Evolutionary conservation across 768 basidiomycete genomes (phyloP).

Genomic region (Rhodotorula sphaerocarpa): DNA sequence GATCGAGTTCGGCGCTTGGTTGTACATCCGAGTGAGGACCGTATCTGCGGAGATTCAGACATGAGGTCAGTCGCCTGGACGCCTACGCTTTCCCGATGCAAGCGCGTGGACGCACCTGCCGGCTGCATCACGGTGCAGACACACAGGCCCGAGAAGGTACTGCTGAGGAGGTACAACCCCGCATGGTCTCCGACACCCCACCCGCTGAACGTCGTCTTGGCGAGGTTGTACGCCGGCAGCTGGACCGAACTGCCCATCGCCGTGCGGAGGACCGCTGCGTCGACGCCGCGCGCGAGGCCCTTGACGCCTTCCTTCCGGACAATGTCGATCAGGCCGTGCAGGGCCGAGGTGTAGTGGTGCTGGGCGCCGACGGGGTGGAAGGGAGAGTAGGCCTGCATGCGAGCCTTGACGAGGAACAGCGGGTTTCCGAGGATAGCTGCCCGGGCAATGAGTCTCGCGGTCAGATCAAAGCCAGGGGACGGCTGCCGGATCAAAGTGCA

Average conservation of each 20-base stretch:
- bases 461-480: not conserved
- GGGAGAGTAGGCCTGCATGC: constrained; percentile 98
- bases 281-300: constrained; percentile 81
- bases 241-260: constrained; percentile 94
- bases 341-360: constrained; percentile 76
- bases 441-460: no score
- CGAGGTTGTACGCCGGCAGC: constrained; percentile 89
- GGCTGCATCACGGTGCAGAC: constrained; percentile 81
- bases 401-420: constrained; percentile 87
- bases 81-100: not conserved
- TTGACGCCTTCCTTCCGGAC: constrained; percentile 65
- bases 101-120: constrained; percentile 50
- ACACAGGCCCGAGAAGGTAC: constrained; percentile 79
- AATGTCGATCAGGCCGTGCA: constrained; percentile 72
- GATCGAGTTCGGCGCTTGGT: constrained; percentile 70
- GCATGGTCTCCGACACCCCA: constrained; percentile 66
- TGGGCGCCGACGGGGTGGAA: constrained; percentile 88
- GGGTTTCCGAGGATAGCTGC: constrained; percentile 64
- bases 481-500: not conserved
- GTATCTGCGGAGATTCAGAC: constrained; percentile 33
- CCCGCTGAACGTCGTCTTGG: constrained; percentile 68
- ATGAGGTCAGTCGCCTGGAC: constrained; percentile 42
- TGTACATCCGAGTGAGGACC: constrained; percentile 90
- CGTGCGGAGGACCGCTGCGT: constrained; percentile 85
- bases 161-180: constrained; percentile 80